Percentiles rank a stretch among this genome's conserved stretches.
Evolutionary conservation across 2,329 filamentous ascomycete species (phyloP).

Genomic region (Pseudohalonectria lignicola): DNA sequence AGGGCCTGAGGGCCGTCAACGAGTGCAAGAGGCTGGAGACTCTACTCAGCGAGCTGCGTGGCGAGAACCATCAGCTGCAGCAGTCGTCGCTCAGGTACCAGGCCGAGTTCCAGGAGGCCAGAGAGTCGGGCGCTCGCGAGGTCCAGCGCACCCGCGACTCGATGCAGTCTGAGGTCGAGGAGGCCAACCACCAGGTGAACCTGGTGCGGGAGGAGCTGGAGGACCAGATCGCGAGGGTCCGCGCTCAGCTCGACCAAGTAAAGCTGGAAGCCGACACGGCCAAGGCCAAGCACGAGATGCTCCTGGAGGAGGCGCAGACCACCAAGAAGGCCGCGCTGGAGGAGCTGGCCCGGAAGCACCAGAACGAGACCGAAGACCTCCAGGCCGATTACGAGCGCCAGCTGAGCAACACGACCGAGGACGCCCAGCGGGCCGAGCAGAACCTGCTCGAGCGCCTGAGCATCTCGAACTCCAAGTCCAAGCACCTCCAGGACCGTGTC

Average conservation of each 20-base stretch:
- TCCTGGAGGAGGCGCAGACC: slow-evolving; percentile 69
- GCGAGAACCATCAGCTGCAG: slow-evolving; percentile 63
- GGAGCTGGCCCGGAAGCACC: slow-evolving; percentile 45
- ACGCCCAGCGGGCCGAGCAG: slow-evolving; percentile 69
- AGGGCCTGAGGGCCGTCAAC: slow-evolving; percentile 51
- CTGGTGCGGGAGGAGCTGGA: slow-evolving; percentile 73
- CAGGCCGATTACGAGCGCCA: slow-evolving; percentile 65
- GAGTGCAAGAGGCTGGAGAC: slow-evolving; percentile 51
- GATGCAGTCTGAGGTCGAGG: slow-evolving; percentile 72
- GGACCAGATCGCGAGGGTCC: slow-evolving; percentile 61
- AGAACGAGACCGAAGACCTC: slow-evolving; percentile 62
- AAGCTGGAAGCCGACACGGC: slow-evolving; percentile 71
- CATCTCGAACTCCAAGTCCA: slow-evolving; percentile 72
- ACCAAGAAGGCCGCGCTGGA: slow-evolving; percentile 48
- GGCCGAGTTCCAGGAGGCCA: slow-evolving; percentile 74
- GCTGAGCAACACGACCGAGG: slow-evolving; percentile 64
- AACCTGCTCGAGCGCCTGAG: slow-evolving; percentile 72
- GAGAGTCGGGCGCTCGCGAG: slow-evolving; percentile 68
- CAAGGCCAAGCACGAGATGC: slow-evolving; percentile 71
- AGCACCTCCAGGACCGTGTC: slow-evolving; percentile 79
- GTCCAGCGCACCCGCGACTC: slow-evolving; percentile 69
- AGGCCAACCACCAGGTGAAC: slow-evolving; percentile 77
- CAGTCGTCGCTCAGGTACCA: slow-evolving; percentile 58
- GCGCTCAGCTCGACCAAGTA: slow-evolving; percentile 65
- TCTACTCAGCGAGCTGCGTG: slow-evolving; percentile 43